Base-by-base conservation (phyloP, 768 basidiomycete genomes). In the Leccinum broughii region DNA sequence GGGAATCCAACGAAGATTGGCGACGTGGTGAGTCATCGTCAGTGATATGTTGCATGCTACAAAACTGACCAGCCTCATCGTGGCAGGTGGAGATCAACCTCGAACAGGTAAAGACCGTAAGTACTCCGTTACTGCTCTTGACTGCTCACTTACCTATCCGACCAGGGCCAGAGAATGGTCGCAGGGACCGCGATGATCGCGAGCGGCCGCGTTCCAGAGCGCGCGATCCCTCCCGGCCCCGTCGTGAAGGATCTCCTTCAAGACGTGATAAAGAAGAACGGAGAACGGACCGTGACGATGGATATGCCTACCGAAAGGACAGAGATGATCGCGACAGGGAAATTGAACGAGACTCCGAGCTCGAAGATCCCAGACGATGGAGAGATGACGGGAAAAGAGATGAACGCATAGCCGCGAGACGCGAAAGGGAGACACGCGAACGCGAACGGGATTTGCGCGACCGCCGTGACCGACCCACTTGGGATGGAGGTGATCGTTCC, bases 1-100 rank as follows among this genome's bases (percentile, higher is more conserved):
- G 86, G 39, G 92, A 93, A 71, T 79, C 78, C 26, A 86, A 84
- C 66, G 90, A 93, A 66, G 92, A 94, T 68, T 94, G 92, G 92
- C 82, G 92, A 70, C 82, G 89, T 84, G 89, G 92, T 91, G 66
- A 63, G 81, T 70, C 15, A 51, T 66, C 62, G 26, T 55, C 22
- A 35, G 62, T 54, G 20, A 26, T 32, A 35, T 41, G 41, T 52
- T 51, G 1, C 17, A 34, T 52, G 14, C 6, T 7, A 5, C 48
- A 52, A 32, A 41, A 46, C 14, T 62, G 50, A 63, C 58, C 39
- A n/a, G 10, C 14, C 26, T 9, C 34, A 26, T 62, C 35, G 3
- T 55, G 24, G 22, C 60, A 85, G 83, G 78, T 63, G 71, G 78
- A 55, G 84, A 87, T 63, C 75, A 79, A 56, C 69, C 74, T 59